A percentile compares a stretch with the other conserved stretches of the same genome.
Conservation (phyloP, 2,329 filamentous ascomycete genomes). For the Phialophora verrucosa region DNA sequence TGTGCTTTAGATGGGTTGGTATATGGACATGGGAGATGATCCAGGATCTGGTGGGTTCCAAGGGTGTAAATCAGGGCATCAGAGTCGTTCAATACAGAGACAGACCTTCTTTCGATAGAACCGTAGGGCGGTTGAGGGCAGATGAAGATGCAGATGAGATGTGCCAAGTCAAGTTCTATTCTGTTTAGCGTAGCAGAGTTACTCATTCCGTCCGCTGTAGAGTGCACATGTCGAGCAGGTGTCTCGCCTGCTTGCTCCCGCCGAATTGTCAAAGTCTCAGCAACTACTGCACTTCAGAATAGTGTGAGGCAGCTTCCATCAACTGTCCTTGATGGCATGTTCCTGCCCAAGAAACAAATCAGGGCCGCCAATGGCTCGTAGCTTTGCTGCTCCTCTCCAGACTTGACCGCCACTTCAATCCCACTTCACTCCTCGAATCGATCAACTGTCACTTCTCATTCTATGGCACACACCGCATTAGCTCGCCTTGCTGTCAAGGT, state of each 20-base stretch:
- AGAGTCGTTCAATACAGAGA: constrained; percentile 3
- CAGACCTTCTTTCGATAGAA: constrained; percentile 6
- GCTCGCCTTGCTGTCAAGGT: background rate
- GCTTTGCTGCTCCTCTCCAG: background rate
- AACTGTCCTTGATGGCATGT: background rate
- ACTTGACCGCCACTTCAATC: background rate
- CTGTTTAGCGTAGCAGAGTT: background rate
- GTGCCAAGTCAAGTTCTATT: background rate
- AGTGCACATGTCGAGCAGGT: background rate
- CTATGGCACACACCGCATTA: background rate
- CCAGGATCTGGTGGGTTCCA: background rate
- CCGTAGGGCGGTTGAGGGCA: background rate
- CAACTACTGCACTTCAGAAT: no score
- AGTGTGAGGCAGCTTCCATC: background rate
- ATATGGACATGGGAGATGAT: constrained; percentile 7
- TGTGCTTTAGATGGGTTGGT: constrained; percentile 8
- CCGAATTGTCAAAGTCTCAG: no score
- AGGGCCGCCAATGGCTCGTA: background rate
- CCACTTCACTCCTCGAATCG: background rate
- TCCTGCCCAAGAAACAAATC: background rate
- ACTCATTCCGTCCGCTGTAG: background rate
- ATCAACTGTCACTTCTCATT: background rate
- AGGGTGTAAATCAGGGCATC: constrained; percentile 14
- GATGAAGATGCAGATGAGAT: background rate
- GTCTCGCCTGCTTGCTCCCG: background rate